Percentiles rank a stretch among this genome's conserved stretches.
phyloP scores from a whole-genome alignment of 2,329 filamentous ascomycete genomes.

The Coniochaeta ligniaria region DNA sequence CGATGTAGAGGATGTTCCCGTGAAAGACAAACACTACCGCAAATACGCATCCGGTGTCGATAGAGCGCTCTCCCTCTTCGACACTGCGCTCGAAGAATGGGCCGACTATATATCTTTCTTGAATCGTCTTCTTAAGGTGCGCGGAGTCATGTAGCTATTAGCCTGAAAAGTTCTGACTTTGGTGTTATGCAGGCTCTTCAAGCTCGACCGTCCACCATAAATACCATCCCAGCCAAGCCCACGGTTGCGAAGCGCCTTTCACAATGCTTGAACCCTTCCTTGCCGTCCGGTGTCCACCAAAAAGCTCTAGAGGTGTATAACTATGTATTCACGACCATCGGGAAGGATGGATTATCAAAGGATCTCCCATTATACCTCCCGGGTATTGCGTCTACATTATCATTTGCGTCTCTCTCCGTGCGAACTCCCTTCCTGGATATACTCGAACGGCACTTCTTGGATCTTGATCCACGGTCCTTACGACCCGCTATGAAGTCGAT shows the following conservation, averaged over 20 bases:
- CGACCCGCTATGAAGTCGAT: conserved; percentile 87
- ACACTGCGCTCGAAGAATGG: conserved; percentile 94
- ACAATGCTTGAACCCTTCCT: conserved; percentile 87
- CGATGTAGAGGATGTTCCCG: conserved; percentile 42
- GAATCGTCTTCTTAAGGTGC: conserved; percentile 80
- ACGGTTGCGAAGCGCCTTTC: conserved; percentile 84
- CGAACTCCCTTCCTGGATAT: conserved; percentile 79
- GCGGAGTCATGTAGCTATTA: conserved; percentile 5
- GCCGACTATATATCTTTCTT: conserved; percentile 98
- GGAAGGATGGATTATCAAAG: conserved; percentile 68
- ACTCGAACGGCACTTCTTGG: conserved; percentile 72
- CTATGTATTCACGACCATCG: conserved; percentile 81
- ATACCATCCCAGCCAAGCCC: conserved; percentile 72
- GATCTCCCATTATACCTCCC: conserved; percentile 87
- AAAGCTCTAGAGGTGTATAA: conserved; percentile 92
- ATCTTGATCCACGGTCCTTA: conserved; percentile 61
- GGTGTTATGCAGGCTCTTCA: conserved; percentile 65
- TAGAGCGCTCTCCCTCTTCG: conserved; percentile 80
- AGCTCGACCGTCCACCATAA: conserved; percentile 66
- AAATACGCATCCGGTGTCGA: conserved; percentile 88
- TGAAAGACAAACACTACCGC: conserved; percentile 65
- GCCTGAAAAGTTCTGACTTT: conserved; percentile 1
- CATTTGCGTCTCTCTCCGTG: conserved; percentile 89
- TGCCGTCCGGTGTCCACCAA: conserved; percentile 95
- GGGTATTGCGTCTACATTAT: conserved; percentile 79